phyloP scores from a whole-genome alignment of 2,329 filamentous ascomycete species.

The Calcarisporium arbuscula region DNA sequence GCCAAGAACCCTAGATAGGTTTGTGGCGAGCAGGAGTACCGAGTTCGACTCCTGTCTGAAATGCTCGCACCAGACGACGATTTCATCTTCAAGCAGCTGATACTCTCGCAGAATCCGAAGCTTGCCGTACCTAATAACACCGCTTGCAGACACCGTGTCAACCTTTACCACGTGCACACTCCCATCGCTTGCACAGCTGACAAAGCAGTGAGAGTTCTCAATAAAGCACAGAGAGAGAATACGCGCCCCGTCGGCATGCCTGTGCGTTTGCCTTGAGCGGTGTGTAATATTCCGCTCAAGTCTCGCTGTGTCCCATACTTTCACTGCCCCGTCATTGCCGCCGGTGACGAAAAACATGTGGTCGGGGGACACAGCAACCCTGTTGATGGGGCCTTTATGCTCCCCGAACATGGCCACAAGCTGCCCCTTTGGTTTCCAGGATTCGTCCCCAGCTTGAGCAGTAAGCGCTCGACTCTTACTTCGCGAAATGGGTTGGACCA shows the following conservation, averaged over 20 bases:
- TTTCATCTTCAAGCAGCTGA: constrained; percentile 66
- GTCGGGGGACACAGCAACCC: constrained; percentile 77
- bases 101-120: constrained; percentile 72
- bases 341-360: constrained; percentile 93
- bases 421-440: constrained; percentile 77
- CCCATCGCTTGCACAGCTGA: constrained; percentile 85
- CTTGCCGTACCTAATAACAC: constrained; percentile 69
- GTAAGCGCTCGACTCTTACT: constrained; percentile 47
- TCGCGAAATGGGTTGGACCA: constrained; percentile 63
- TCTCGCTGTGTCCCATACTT: constrained; percentile 85
- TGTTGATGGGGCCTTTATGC: constrained; percentile 75
- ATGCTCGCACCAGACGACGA: constrained; percentile 87
- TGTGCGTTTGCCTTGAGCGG: constrained; percentile 79
- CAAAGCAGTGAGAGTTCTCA: constrained; percentile 88
- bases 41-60: constrained; percentile 77
- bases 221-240: constrained; percentile 85
- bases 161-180: constrained; percentile 85
- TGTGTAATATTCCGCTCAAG: constrained; percentile 89
- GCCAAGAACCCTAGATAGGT: constrained; percentile 73
- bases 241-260: constrained; percentile 61
- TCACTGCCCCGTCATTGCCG: constrained; percentile 84
- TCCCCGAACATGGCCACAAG: constrained; percentile 86
- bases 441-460: constrained; percentile 35
- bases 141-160: constrained; percentile 40
- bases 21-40: constrained; percentile 81